Base-by-base conservation (phyloP, 2,329 filamentous ascomycete genomes). In the Blumeriella jaapii region DNA sequence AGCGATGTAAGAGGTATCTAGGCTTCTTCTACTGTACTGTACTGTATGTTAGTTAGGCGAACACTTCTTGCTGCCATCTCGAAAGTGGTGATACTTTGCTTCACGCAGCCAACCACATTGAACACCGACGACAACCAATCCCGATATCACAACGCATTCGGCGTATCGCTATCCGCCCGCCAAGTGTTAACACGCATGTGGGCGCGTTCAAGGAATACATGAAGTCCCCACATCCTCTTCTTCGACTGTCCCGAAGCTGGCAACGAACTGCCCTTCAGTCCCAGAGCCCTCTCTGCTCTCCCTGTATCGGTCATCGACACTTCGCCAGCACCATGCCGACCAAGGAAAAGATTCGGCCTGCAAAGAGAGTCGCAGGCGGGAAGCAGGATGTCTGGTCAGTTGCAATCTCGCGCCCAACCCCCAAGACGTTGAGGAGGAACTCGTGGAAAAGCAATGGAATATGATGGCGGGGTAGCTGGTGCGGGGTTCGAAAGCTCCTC, bases 351-450 rank as follows among this genome's bases (percentile, higher is more conserved):
- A 45, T 71, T 54, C 68, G 65, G 55, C 70, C 70, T 4, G 70
- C 70, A 13, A 57, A 55, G 16, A 56, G 70, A 38, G 69, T 74
- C 16, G 66, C 69, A 29, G 62, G 62, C 12, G 65, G 65, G 56
- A 62, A 57, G 51, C 67, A 73, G 50, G 70, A 74, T 66, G 70
- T 74, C 29, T 74, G 70, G 70, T 71, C 56, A 43, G 53, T n/a
- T n/a, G n/a, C n/a, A n/a, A n/a, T n/a, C n/a, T n/a, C n/a, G n/a
- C n/a, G n/a, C n/a, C n/a, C n/a, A n/a, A n/a, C n/a, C n/a, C n/a
- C 48, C 15, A 23, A 11, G 29, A 10, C 16, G 19, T 26, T 9
- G 8, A 13, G 20, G 9, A 16, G 22, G 16, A 12, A 19, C n/a
- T 14, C 12, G 17, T 9, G 9, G 4, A 18, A n/a, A 14, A 16